Evolutionary conservation across 2,329 filamentous ascomycete species (phyloP).

Genomic region (Allantophomopsis cytisporea): DNA sequence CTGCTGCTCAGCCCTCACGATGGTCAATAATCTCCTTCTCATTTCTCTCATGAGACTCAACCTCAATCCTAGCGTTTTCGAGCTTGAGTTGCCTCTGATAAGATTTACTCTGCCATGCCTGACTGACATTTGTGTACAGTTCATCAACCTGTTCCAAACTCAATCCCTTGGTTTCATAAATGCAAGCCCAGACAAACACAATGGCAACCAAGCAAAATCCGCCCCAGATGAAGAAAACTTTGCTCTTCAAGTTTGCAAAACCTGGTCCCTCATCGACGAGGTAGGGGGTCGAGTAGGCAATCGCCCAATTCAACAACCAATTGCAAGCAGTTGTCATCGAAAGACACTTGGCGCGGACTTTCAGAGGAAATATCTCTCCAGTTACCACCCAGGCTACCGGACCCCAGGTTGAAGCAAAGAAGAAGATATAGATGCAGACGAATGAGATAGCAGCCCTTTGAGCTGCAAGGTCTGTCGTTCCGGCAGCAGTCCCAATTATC

Average conservation of each 20-base stretch:
- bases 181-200: slow-evolving; percentile 61
- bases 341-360: slow-evolving; percentile 61
- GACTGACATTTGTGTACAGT: slow-evolving; percentile 57
- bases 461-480: slow-evolving; percentile 33
- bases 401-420: slow-evolving; percentile 69
- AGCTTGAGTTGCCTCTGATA: too few species aligned
- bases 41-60: too few species aligned
- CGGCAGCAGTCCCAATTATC: slow-evolving; percentile 31
- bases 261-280: slow-evolving; percentile 57
- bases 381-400: slow-evolving; percentile 66
- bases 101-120: slow-evolving; percentile 43
- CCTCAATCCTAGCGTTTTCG: too few species aligned
- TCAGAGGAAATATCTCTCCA: slow-evolving; percentile 57
- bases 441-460: slow-evolving; percentile 53
- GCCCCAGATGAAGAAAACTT: slow-evolving; percentile 75
- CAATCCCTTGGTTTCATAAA: slow-evolving; percentile 67
- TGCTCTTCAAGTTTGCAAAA: slow-evolving; percentile 55
- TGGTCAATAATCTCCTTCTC: too few species aligned
- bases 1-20: too few species aligned
- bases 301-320: slow-evolving; percentile 69
- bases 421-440: slow-evolving; percentile 61
- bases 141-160: slow-evolving; percentile 69
- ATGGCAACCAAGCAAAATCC: slow-evolving; percentile 59
- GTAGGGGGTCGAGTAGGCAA: slow-evolving; percentile 71
- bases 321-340: slow-evolving; percentile 65